These are phyloP conservation scores for Tulasnella sp. DNA, from an alignment of 768 basidiomycete genomes.

Conservation along the genomic window DNA sequence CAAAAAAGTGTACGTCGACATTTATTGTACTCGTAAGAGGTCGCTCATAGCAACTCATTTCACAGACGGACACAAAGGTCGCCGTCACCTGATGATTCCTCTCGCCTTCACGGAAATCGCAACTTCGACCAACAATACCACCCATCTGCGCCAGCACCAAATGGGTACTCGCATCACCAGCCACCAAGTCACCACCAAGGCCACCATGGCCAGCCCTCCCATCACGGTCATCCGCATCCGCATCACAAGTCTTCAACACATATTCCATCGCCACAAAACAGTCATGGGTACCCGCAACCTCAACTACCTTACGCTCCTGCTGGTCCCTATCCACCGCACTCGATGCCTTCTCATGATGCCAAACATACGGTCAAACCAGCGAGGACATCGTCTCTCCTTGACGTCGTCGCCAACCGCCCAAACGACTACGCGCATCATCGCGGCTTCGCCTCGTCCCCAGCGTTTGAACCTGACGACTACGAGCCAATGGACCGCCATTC, in stretches of 20 bases:
- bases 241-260: slow-evolving; percentile 13
- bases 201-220: not conserved
- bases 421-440: slow-evolving; percentile 4
- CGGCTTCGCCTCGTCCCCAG: not conserved
- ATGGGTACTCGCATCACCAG: not conserved
- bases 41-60: not conserved
- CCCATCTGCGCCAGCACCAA: not conserved
- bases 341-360: not conserved
- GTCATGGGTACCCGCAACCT: not conserved
- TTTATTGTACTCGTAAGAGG: not conserved
- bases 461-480: slow-evolving; percentile 37
- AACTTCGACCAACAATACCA: not conserved
- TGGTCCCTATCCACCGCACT: slow-evolving; percentile 2
- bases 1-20: slow-evolving; percentile 26
- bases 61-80: slow-evolving; percentile 26
- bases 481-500: slow-evolving; percentile 4
- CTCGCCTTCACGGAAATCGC: slow-evolving; percentile 14
- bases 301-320: slow-evolving; percentile 4
- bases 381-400: slow-evolving; percentile 32
- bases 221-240: not conserved
- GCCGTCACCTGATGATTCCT: slow-evolving; percentile 18
- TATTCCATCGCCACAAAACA: not conserved
- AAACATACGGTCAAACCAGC: slow-evolving; percentile 25
- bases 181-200: not conserved
- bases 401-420: slow-evolving; percentile 34